Base-by-base conservation (phyloP, 106 monocot genomes). In the Dendrobium chrysotoxum region DNA sequence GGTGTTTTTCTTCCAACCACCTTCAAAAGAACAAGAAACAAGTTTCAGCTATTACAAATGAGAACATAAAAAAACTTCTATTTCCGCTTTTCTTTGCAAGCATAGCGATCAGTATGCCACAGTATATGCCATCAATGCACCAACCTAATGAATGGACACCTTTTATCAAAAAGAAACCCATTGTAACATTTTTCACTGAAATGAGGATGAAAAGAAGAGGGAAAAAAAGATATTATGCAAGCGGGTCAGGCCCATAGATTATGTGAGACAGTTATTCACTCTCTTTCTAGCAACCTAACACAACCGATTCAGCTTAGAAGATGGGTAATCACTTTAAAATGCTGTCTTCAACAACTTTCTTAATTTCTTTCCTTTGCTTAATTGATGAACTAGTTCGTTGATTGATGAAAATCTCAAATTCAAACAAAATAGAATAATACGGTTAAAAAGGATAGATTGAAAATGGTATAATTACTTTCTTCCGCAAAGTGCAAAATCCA, bases 401-500 rank as follows among this genome's bases (percentile, higher is more conserved):
- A 50, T 50, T 13, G 15, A 50, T 13, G 46, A 15, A 13, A 50
- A 50, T 13, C 61, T 23, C 61, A 61, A n/a, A 4, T 61, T 23
- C n/a, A 7, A 5, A n/a, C 21, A 1, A 4, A 61, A 1, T n/a
- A 61, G 5, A 61, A 23, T 23, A 61, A 21, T n/a, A 21, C 21
- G 7, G 23, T 65, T 8, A 26, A 25, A 65, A 65, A 65, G 25
- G 4, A 65, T 12, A 8, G 6, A 15, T 26, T 17, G 13, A 57
- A 13, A 76, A 66, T 6, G 44, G 57, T 44, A 8, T 23, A 70
- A 23, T 42, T 91, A 93, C 95, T 89, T 91, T 96, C 74, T 89
- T 88, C 9, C 93, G 91, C 28, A 93, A 28, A 28, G 53, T 88
- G 87, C 96, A 96, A 66, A 85, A 90, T 81, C 93, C 96, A 80